These are phyloP conservation scores for Botrytis fragariae DNA, from an alignment of 2,329 filamentous ascomycete genomes.

Conservation along the genomic window DNA sequence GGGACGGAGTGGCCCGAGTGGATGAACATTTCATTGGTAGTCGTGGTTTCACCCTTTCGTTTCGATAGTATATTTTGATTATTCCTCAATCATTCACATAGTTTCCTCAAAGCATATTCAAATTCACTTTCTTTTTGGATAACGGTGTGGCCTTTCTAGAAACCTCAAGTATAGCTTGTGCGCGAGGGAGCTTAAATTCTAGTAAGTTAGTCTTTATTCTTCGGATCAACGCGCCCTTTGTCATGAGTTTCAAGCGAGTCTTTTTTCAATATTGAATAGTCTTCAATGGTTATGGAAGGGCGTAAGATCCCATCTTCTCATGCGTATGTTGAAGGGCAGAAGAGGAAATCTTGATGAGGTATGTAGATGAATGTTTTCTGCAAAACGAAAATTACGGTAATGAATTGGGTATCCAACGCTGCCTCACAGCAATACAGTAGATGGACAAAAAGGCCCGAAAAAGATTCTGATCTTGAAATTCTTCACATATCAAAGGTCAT, in stretches of 20 bases:
- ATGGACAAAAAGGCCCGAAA: too few species aligned
- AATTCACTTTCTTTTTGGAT: not conserved
- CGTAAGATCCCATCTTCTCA: accelerated
- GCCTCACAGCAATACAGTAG: too few species aligned
- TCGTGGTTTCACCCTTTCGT: not conserved
- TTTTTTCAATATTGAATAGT: not conserved
- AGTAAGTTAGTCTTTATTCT: not conserved
- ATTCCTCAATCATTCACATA: not conserved
- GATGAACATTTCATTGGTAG: not conserved
- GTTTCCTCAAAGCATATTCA: not conserved
- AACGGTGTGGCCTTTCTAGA: not conserved
- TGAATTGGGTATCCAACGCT: too few species aligned
- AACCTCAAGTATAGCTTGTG: not conserved
- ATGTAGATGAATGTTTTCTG: not conserved
- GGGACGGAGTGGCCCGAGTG: not conserved
- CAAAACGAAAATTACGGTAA: not conserved
- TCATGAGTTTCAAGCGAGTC: not conserved
- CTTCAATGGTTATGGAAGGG: too few species aligned
- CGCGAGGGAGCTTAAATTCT: not conserved
- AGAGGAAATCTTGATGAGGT: not conserved
- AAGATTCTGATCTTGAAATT: not conserved
- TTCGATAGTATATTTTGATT: not conserved
- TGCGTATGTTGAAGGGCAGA: not conserved
- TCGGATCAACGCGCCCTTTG: not conserved
- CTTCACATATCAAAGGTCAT: not conserved